Evolutionary conservation across 2,329 filamentous ascomycete genomes (phyloP), one percentile per base, ranked within the genome.

Genomic region (Aureobasidium sp.): DNA sequence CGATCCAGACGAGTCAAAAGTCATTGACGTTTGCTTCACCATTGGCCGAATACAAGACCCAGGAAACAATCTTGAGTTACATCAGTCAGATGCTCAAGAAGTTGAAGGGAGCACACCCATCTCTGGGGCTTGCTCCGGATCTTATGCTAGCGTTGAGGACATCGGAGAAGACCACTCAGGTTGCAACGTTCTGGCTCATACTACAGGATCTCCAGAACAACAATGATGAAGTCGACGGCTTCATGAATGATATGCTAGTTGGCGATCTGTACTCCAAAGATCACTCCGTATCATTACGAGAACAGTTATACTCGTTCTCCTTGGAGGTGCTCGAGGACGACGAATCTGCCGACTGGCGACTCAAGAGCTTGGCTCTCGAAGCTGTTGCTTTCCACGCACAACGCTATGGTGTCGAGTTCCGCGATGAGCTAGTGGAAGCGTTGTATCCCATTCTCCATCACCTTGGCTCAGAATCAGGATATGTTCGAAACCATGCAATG

Each of bases 391-490:
- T 93, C 61, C 87, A 91, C 64, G 90, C 93, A 2, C 79, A 82
- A 29, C 84, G 84, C 20, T 78, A 88, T 41, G 82, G 84, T 22
- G 71, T 81, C 57, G 82, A 84, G 0, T 99, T 97, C 72, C 85
- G 89, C 3, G 83, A 86, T 2, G 93, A 97, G 71, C 81, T 99
- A 11, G 90, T 97, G 56, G 94, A 99, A 68, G 86, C 91, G 0
- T 78, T 99, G 14, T 99, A 96, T 72, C 92, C 94, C 0, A 81
- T 96, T n/a, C 83, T 95, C 0, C 90, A 94, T n/a, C 84, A 92
- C 56, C 78, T 99, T 17, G 91, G 91, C 4, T 92, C 91, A 3
- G 78, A 81, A 0, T 84, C 86, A 39, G 75, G 81, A 0, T 79
- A 80, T 29, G 78, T 99, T 17, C 88, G 91, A 66, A 82, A 84